Evolutionary conservation across 371 early-diverging fungal genomes (phyloP).

Genomic region (Mucor velutinosus): DNA sequence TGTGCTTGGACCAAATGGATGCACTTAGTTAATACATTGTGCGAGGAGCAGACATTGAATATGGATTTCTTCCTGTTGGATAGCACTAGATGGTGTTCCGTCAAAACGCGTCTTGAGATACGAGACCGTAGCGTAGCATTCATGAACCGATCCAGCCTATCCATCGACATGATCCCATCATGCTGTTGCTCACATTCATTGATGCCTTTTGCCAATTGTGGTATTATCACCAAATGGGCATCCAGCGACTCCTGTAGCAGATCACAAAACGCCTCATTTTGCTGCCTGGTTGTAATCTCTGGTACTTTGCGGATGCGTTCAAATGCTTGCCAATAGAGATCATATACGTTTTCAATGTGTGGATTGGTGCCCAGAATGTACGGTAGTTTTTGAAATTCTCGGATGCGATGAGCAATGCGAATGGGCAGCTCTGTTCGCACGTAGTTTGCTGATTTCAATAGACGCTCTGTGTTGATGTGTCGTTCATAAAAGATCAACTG

Average conservation of each 20-base stretch:
- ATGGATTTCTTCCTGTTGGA: conserved; percentile 49
- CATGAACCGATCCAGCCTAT: conserved; percentile 75
- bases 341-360: conserved; percentile 72
- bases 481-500: conserved; percentile 86
- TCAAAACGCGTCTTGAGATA: conserved; percentile 82
- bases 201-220: conserved; percentile 79
- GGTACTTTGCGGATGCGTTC: conserved; percentile 70
- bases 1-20: conserved; percentile 44
- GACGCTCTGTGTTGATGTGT: conserved; percentile 69
- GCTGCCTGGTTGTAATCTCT: conserved; percentile 63
- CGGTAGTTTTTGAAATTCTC: conserved; percentile 79
- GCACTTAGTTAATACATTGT: conserved; percentile 62
- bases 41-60: conserved; percentile 60
- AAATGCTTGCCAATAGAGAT: conserved; percentile 84
- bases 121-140: conserved; percentile 75
- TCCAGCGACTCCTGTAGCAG: conserved; percentile 60
- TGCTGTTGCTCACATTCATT: conserved; percentile 67
- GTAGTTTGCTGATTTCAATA: conserved; percentile 82
- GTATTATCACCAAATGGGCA: conserved; percentile 78
- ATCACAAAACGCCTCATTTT: conserved; percentile 75
- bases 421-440: conserved; percentile 81
- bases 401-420: conserved; percentile 85
- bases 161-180: conserved; percentile 40
- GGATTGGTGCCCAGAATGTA: conserved; percentile 87
- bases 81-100: conserved; percentile 82